These are phyloP conservation scores for Selaginella tamariscina DNA, from an alignment of 75 land plant genomes.

Conservation along the genomic window DNA sequence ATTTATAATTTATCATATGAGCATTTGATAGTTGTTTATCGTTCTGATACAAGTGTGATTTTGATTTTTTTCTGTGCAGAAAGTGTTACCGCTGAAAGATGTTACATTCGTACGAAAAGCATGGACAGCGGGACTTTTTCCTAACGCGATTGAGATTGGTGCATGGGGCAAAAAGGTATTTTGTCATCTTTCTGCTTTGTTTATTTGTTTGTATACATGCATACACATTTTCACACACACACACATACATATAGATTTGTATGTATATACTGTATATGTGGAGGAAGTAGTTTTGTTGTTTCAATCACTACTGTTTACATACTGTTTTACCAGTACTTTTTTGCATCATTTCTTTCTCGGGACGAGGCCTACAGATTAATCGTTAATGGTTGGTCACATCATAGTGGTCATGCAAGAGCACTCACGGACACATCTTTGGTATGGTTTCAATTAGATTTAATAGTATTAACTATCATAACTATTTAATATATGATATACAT, in stretches of 20 bases:
- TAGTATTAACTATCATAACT: no score
- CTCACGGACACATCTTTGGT: no score
- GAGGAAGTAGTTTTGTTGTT: neutral
- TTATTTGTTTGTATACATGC: no score
- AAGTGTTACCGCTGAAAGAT: conserved; percentile 66
- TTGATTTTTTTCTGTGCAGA: conserved; percentile 45
- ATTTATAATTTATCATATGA: neutral
- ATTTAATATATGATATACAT: no score
- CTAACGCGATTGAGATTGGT: conserved; percentile 89
- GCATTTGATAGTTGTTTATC: neutral
- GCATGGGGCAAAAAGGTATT: conserved; percentile 79
- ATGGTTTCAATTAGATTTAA: no score
- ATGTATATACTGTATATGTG: no score
- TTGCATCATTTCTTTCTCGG: conserved; percentile 88
- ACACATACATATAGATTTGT: no score
- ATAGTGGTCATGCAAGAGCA: conserved; percentile 29
- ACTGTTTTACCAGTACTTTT: conserved; percentile 51
- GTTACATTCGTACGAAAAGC: conserved; percentile 69
- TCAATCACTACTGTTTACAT: neutral
- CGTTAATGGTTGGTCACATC: conserved; percentile 62
- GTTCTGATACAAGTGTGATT: neutral
- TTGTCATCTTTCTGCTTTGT: no score
- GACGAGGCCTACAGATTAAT: conserved; percentile 95
- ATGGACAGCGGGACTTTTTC: conserved; percentile 84
- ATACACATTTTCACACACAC: no score